Base-by-base conservation (phyloP, 768 basidiomycete species). In the Ramaria sp. region DNA sequence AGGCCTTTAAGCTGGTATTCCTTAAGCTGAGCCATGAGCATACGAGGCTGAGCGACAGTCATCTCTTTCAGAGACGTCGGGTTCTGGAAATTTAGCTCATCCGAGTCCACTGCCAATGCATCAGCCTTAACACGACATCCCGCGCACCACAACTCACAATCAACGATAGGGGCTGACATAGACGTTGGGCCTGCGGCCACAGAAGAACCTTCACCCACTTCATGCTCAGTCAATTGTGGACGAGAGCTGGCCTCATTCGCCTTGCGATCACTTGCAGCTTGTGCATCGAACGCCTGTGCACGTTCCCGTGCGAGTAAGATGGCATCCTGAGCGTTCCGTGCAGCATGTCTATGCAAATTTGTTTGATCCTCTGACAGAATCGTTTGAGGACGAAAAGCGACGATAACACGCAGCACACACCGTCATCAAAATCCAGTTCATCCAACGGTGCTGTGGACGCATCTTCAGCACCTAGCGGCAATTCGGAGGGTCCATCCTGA, bases 41-140 rank as follows among this genome's bases (percentile, higher is more conserved):
- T 95, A 69, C 83, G 83, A 7, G 96, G 96, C 66, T 99, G 96
- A 19, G 81, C 79, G 63, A 98, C 86, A 4, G 87, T 90, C 62
- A 93, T 71, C 9, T 91, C 92, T 47, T 79, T 88, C 61, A 94
- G 71, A 15, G 91, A 90, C 4, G 92, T 91, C 7, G 96, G 96
- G 66, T 99, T 98, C 72, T 97, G 94, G 83, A 99, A 98, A 72
- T 99, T 97, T 39, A 99, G 82, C 66, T 98, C 95, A 65, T 96
- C 93, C 19, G 90, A 91, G 68, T 95, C 93, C 63, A 95, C 91
- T 93, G 59, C 6, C 56, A 3, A 22, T 31, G 11, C 42, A 47
- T 47, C 27, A 54, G 51, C 41, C 34, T 37, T 7, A n/a, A 7
- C 27, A 37, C 31, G 33, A 2, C 15, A 56, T n/a, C 22, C 15